Evolutionary conservation across 345 rosid species (phyloP), one percentile per base, ranked within the genome.

Genomic region (Boechera stricta): DNA sequence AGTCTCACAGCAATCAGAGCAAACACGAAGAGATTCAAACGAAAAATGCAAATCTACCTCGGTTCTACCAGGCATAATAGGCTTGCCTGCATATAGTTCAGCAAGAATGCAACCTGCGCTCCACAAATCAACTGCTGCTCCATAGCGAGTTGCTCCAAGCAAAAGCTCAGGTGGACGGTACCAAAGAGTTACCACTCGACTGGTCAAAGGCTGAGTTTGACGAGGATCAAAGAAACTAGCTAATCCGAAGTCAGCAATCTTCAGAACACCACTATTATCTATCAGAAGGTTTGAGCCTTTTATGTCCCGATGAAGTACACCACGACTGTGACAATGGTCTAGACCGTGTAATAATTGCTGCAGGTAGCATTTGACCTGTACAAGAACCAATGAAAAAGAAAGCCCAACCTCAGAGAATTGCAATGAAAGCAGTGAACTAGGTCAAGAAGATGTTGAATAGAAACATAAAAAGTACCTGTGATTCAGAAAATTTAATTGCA

Each of bases 41-140:
- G 0, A 33, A 29, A 62, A 62, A 29, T 32, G 58, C 12, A 31
- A 65, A 51, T 13, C 6, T 84, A 93, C 99, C 99, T 95, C 99
- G 13, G 99, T 95, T 88, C 98, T 88, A 85, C 99, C 99, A 39
- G 98, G 99, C 99, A 95, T 92, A n/a, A 95, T 92, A 69, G 98
- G 99, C 84, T 95, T 95, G 83, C 98, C 99, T 7, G 97, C 94
- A 78, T 92, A 92, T 38, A 95, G 64, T 64, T 95, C 99, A 41
- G 99, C 97, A 76, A 92, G 92, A 82, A 95, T 92, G 80, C 99
- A 95, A 67, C 99, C 99, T 4, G 94, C 70, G 73, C 99, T 95
- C 99, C 99, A 95, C 67, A 92, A 85, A 83, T 95, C 99, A 67
- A 95, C 98, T 58, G 98, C 90, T 63, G 88, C 87, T 45, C 93